These are phyloP conservation scores for Fusarium sp. DNA, from an alignment of 2,329 filamentous ascomycete genomes.

Conservation along the genomic window DNA sequence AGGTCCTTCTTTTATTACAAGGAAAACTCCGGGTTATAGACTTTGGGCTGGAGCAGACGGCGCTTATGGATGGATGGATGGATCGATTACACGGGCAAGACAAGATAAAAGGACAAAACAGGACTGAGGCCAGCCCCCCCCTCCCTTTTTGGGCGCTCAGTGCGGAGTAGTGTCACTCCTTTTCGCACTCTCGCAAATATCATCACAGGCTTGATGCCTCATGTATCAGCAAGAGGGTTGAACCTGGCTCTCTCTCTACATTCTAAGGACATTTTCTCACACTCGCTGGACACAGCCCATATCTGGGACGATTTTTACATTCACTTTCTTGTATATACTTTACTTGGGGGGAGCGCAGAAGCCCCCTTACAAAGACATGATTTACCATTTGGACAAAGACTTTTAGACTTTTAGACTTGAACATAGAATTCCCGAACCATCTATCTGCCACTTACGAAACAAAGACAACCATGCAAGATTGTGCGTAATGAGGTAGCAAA, in stretches of 20 bases:
- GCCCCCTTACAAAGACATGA: conserved; percentile 24
- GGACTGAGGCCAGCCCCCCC: conserved; percentile 20
- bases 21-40: conserved; percentile 37
- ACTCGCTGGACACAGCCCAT: conserved; percentile 36
- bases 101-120: conserved; percentile 24
- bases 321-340: conserved; percentile 44
- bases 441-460: neutral
- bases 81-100: conserved; percentile 36
- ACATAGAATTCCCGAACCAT: conserved; percentile 25
- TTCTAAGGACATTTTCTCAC: conserved; percentile 40
- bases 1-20: conserved; percentile 29
- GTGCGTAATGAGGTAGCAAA: conserved; percentile 4
- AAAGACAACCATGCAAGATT: neutral
- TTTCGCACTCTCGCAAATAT: conserved; percentile 22
- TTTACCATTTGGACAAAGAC: conserved; percentile 10
- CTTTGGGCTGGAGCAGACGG: conserved; percentile 43
- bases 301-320: conserved; percentile 32
- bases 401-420: conserved; percentile 26
- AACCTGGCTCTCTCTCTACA: conserved; percentile 45
- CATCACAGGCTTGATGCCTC: conserved; percentile 44
- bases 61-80: conserved; percentile 38
- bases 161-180: conserved; percentile 22
- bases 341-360: conserved; percentile 6
- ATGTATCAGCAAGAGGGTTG: conserved; percentile 37
- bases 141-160: conserved; percentile 4